phyloP scores from a whole-genome alignment of 805 yeast genomes.

The Barnettozyma populi region DNA sequence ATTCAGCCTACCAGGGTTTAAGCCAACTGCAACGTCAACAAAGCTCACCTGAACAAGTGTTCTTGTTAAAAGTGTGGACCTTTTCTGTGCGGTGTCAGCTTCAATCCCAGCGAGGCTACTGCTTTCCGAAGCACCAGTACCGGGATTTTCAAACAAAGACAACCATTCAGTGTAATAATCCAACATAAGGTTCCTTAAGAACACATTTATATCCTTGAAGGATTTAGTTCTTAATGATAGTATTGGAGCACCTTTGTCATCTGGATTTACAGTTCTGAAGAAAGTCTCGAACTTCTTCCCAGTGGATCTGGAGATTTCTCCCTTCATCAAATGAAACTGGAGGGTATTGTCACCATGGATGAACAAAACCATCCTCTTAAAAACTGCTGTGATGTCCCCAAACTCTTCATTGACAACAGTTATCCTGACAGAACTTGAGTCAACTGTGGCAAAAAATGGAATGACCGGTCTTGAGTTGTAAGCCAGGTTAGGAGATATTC shows the following conservation, averaged over 20 bases:
- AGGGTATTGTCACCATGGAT: conserved; percentile 14
- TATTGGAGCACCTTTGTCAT: conserved; percentile 34
- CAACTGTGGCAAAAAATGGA: conserved; percentile 9
- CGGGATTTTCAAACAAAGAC: conserved; percentile 31
- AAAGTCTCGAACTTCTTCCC: conserved; percentile 24
- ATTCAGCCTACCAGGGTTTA: conserved; percentile 55
- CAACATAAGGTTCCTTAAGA: conserved; percentile 41
- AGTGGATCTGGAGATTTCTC: conserved; percentile 10
- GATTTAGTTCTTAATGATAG: conserved; percentile 34
- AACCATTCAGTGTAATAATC: conserved; percentile 63
- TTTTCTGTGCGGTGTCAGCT: conserved; percentile 7
- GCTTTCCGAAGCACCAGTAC: conserved; percentile 6
- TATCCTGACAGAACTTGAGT: conserved; percentile 13
- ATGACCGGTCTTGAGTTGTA: conserved; percentile 18
- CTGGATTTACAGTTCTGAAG: conserved; percentile 29
- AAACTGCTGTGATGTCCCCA: conserved; percentile 27
- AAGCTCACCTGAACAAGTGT: conserved; percentile 22
- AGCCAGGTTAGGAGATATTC: conserved; percentile 17
- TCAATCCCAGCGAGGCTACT: neutral
- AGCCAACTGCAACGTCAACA: conserved; percentile 52
- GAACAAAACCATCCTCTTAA: conserved; percentile 14
- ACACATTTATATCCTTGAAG: conserved; percentile 34
- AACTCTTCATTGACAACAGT: conserved; percentile 25
- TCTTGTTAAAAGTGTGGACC: conserved; percentile 6
- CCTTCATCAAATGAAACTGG: conserved; percentile 17